phyloP scores from a whole-genome alignment of 2,329 filamentous ascomycete species.

The Torrubiella hemipterigena region DNA sequence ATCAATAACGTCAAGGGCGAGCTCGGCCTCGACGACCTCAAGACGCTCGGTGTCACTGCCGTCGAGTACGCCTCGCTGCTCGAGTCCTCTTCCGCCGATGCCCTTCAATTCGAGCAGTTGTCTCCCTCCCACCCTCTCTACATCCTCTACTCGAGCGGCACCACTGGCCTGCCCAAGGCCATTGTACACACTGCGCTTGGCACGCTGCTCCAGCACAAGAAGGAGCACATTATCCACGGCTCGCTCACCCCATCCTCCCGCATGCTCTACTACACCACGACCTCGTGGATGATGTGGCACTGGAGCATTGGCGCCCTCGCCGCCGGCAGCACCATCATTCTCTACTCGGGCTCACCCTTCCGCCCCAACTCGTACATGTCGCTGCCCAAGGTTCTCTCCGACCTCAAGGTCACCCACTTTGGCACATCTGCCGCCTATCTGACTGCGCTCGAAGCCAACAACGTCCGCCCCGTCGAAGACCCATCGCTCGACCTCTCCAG shows the following conservation, averaged over 20 bases:
- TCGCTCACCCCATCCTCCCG: slow-evolving; percentile 62
- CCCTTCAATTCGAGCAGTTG: slow-evolving; percentile 61
- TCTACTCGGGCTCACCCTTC: slow-evolving; percentile 93
- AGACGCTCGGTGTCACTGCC: slow-evolving; percentile 24
- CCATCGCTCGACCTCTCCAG: slow-evolving; percentile 43
- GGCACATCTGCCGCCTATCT: slow-evolving; percentile 93
- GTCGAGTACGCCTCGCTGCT: slow-evolving; percentile 35
- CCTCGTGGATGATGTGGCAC: slow-evolving; percentile 99
- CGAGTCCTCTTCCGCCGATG: slow-evolving; percentile 24
- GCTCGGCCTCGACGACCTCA: slow-evolving; percentile 28
- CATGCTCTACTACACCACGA: slow-evolving; percentile 89
- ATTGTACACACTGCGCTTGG: slow-evolving; percentile 88
- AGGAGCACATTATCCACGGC: slow-evolving; percentile 82
- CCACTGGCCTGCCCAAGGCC: slow-evolving; percentile 77
- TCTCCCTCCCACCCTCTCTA: slow-evolving; percentile 82
- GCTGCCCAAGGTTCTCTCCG: slow-evolving; percentile 70
- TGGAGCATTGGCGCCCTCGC: slow-evolving; percentile 85
- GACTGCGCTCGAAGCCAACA: slow-evolving; percentile 74
- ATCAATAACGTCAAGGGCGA: slow-evolving; percentile 51
- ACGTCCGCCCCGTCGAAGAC: slow-evolving; percentile 43
- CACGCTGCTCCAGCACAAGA: slow-evolving; percentile 91
- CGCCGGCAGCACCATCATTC: slow-evolving; percentile 67
- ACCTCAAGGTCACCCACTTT: slow-evolving; percentile 79
- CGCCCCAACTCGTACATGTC: slow-evolving; percentile 66
- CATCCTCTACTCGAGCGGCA: slow-evolving; percentile 87